Percentiles rank a stretch among this genome's conserved stretches.
Evolutionary conservation across 176 grass and related monocot genomes (phyloP).

Genomic region (Hordeum marinum): DNA sequence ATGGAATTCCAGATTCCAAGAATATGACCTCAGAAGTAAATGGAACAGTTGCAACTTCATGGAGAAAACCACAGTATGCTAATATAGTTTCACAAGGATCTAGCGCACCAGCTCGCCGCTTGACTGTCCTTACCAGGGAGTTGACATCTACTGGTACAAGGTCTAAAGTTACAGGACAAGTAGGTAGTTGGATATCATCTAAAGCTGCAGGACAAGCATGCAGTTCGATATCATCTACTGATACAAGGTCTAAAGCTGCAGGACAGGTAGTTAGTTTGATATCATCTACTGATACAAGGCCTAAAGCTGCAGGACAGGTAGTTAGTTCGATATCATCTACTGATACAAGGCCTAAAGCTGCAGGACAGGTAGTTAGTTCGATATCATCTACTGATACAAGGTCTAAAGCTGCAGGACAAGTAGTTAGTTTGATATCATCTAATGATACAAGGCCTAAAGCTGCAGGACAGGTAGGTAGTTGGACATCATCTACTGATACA

Average conservation of each 20-base stretch:
- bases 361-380: not conserved
- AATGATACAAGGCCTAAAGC: too few species aligned
- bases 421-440: not conserved
- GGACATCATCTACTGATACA: constrained; percentile 18
- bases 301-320: not conserved
- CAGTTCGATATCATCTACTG: not conserved
- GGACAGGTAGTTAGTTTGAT: not conserved
- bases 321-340: not conserved
- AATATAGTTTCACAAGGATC: constrained; percentile 38
- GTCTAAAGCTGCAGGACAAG: constrained; percentile 32
- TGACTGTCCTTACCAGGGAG: constrained; percentile 43
- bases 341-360: not conserved
- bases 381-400: constrained; percentile 21
- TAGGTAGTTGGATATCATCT: not conserved
- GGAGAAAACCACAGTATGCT: constrained; percentile 34
- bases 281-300: not conserved
- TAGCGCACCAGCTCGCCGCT: constrained; percentile 17
- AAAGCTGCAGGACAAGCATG: not conserved
- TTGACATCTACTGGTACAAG: constrained; percentile 17
- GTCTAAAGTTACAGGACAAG: constrained; percentile 34
- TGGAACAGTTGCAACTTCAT: constrained; percentile 18
- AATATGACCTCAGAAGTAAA: constrained; percentile 24
- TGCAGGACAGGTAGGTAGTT: not conserved
- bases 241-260: not conserved
- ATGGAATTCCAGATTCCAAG: constrained; percentile 22